Conservation (phyloP, 345 rosid genomes). For the Raphanus raphanistrum region DNA sequence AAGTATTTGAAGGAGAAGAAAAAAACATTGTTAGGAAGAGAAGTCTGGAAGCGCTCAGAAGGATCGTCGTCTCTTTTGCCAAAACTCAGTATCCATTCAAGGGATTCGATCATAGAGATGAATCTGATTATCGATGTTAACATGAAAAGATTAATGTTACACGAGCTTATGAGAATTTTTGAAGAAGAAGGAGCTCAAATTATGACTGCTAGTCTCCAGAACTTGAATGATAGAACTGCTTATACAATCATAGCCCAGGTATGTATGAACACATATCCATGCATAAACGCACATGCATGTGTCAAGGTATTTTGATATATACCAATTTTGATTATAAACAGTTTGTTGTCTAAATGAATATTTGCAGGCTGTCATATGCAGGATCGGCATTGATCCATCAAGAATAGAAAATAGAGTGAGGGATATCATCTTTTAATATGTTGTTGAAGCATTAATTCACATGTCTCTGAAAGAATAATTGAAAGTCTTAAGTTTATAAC, state of each 20-base stretch:
- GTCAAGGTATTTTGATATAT: background rate
- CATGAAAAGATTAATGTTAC: conserved; percentile 24
- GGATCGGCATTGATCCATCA: conserved; percentile 32
- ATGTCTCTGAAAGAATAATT: background rate
- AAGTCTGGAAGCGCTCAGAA: background rate
- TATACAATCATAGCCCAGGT: conserved; percentile 25
- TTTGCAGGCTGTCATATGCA: conserved; percentile 29
- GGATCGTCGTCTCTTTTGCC: conserved; percentile 19
- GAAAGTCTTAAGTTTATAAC: background rate
- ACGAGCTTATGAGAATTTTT: conserved; percentile 24
- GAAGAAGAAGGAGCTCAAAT: conserved; percentile 38
- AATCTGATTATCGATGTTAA: conserved; percentile 8
- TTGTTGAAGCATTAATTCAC: background rate
- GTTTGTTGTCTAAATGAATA: background rate
- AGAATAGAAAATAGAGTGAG: conserved; percentile 22
- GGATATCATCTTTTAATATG: conserved; percentile 10
- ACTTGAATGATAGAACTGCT: conserved; percentile 10
- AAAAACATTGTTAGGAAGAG: conserved; percentile 9
- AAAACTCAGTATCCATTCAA: conserved; percentile 15
- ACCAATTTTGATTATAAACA: background rate
- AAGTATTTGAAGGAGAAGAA: conserved; percentile 26
- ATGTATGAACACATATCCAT: background rate
- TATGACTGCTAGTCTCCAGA: conserved; percentile 25
- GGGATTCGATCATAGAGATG: conserved; percentile 32
- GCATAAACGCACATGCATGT: background rate